phyloP scores from a whole-genome alignment of 2,329 filamentous ascomycete species.

The Arthrobotrys iridis region DNA sequence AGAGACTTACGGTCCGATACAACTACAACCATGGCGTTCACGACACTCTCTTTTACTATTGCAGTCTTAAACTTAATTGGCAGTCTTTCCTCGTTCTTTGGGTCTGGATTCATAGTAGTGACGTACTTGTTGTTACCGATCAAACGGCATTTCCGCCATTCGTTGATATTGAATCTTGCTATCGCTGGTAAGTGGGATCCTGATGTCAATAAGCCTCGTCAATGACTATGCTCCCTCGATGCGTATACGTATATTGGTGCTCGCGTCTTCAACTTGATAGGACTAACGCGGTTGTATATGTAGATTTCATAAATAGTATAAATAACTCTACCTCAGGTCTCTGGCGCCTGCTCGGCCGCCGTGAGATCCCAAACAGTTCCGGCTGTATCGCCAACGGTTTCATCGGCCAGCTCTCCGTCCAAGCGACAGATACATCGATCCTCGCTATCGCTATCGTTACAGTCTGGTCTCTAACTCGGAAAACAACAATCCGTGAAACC shows the following conservation, averaged over 20 bases:
- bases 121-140: conserved; percentile 52
- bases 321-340: conserved; percentile 64
- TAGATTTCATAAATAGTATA: conserved; percentile 63
- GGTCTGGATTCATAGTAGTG: conserved; percentile 48
- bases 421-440: conserved; percentile 63
- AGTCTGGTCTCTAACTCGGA: conserved; percentile 62
- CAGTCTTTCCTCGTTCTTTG: conserved; percentile 47
- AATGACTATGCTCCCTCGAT: background rate
- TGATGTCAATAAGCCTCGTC: background rate
- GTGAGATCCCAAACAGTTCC: conserved; percentile 58
- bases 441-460: conserved; percentile 64
- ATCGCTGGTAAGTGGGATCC: conserved; percentile 38
- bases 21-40: conserved; percentile 34
- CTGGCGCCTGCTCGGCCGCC: conserved; percentile 59
- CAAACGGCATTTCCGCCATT: conserved; percentile 53
- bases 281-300: background rate
- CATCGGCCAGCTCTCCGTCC: conserved; percentile 64
- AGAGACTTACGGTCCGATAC: too few relatives aligned
- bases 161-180: conserved; percentile 52
- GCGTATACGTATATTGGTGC: background rate
- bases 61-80: conserved; percentile 45
- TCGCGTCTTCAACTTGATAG: background rate
- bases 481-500: conserved; percentile 55
- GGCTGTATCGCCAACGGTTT: conserved; percentile 64
- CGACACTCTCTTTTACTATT: conserved; percentile 35